Evolutionary conservation across 495 filamentous ascomycete species (phyloP).

Genomic region (Hamigera avellanea): DNA sequence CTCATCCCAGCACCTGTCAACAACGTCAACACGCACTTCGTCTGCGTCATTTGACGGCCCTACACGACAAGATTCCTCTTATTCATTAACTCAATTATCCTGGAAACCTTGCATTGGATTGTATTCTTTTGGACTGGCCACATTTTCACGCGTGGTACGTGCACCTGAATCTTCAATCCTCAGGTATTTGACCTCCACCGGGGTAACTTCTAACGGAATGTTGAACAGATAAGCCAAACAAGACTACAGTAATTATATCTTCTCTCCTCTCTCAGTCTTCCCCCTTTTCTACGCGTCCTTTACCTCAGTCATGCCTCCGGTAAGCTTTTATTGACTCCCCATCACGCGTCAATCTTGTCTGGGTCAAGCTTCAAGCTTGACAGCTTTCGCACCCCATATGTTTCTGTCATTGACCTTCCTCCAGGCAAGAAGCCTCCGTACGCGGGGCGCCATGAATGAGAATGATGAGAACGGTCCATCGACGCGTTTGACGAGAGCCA

Average conservation of each 20-base stretch:
- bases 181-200: conserved; percentile 28
- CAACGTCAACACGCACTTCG: conserved; percentile 17
- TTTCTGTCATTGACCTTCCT: conserved; percentile 4
- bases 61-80: not conserved
- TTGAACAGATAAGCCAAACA: conserved; percentile 20
- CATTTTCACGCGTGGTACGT: conserved; percentile 37
- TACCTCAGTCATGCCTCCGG: conserved; percentile 31
- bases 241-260: conserved; percentile 17
- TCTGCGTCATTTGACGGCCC: conserved; percentile 7
- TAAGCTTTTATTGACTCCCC: conserved; percentile 21
- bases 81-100: not conserved
- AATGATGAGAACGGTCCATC: conserved; percentile 82
- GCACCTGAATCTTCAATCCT: conserved; percentile 16
- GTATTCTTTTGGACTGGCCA: conserved; percentile 14
- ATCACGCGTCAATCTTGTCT: conserved; percentile 12
- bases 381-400: conserved; percentile 1
- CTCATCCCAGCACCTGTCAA: conserved; percentile 15
- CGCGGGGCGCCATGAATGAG: conserved; percentile 69
- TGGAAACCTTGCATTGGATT: conserved; percentile 15
- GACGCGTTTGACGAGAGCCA: conserved; percentile 83
- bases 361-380: not conserved
- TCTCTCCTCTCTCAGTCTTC: conserved; percentile 18
- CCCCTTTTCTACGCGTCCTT: conserved; percentile 12
- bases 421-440: conserved; percentile 45
- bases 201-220: conserved; percentile 30